Evolutionary conservation across 2,329 filamentous ascomycete species (phyloP).

Genomic region (Pestalotiopsis sp.): DNA sequence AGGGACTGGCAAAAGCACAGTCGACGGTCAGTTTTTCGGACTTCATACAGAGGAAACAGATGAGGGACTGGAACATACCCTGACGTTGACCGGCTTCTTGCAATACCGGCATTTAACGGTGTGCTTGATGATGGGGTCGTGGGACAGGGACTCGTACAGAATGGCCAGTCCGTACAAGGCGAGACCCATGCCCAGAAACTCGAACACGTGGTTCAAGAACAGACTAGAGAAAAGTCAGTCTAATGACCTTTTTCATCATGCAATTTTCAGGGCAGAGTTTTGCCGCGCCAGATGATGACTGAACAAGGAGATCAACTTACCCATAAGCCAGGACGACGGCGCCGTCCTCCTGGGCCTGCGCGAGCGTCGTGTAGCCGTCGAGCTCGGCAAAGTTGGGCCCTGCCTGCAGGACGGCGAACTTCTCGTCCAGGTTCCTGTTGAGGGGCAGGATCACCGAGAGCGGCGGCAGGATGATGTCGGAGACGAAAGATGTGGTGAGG

Average conservation of each 20-base stretch:
- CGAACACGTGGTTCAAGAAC: slow-evolving; percentile 67
- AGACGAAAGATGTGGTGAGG: slow-evolving; percentile 73
- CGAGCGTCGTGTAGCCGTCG: slow-evolving; percentile 69
- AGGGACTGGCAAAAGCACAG: slow-evolving; percentile 35
- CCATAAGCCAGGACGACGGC: slow-evolving; percentile 75
- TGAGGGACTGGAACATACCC: slow-evolving; percentile 21
- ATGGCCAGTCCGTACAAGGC: slow-evolving; percentile 67
- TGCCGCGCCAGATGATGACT: not conserved
- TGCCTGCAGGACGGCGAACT: slow-evolving; percentile 67
- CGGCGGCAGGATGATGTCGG: slow-evolving; percentile 70
- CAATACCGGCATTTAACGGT: slow-evolving; percentile 72
- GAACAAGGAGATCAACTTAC: slow-evolving; percentile 36
- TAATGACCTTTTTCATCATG: not conserved
- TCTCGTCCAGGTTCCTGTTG: slow-evolving; percentile 73
- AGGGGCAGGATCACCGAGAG: slow-evolving; percentile 71
- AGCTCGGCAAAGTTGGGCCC: slow-evolving; percentile 57
- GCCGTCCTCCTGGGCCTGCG: slow-evolving; percentile 70
- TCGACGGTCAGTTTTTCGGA: not conserved
- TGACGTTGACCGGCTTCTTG: slow-evolving; percentile 35
- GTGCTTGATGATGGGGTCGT: slow-evolving; percentile 72
- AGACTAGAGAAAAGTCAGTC: slow-evolving; percentile 37
- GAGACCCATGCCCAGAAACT: slow-evolving; percentile 68
- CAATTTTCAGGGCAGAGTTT: not conserved
- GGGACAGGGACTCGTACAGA: slow-evolving; percentile 62
- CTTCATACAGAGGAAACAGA: not conserved